Base-by-base conservation (phyloP, 1,284 basidiomycete genomes). In the Cryptococcus sp. region DNA sequence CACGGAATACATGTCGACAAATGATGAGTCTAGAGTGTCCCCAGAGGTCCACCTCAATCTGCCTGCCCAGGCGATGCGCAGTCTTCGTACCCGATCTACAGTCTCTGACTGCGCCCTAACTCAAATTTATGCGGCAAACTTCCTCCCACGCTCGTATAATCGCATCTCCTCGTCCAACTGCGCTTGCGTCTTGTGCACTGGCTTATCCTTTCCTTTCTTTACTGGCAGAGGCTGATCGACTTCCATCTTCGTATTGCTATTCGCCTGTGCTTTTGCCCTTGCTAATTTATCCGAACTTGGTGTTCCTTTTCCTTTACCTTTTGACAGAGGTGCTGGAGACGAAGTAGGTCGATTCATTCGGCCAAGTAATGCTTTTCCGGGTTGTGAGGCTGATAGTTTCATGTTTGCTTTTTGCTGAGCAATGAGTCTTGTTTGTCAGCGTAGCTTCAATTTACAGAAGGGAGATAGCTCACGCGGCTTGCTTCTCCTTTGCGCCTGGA, bases 101-200 rank as follows among this genome's bases (percentile, higher is more conserved):
- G 4, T 11, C 28, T 28, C n/a, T n/a, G n/a, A n/a, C n/a, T n/a
- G n/a, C n/a, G 28, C 4, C 11, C 28, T 28, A 28, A 4, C 28
- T 14, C 16, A 5, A 5, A 16, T 5, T 43, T 21, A 19, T 9
- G 51, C 52, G 2, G 62, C 67, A 52, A 73, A 73, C 31, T 64
- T 57, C 41, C 69, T 57, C 43, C 56, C 55, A 14, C 70, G 55
- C 45, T 70, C 68, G 49, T 67, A 70, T 39, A 57, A 53, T 42
- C 57, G 52, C 69, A 73, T 70, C 59, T 73, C 70, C 55, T 68
- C 70, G 51, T 73, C 70, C 52, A 73, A 54, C 43, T 73, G 60
- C 10, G 50, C 63, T 53, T 70, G 69, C 11, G 69, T 68, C 56
- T 70, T 70, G n/a, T 54, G 48, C 49, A 56, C 56, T 7, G 61